These are phyloP conservation scores for Oxyria digyna DNA, from an alignment of 148 eudicot species.

Conservation along the genomic window DNA sequence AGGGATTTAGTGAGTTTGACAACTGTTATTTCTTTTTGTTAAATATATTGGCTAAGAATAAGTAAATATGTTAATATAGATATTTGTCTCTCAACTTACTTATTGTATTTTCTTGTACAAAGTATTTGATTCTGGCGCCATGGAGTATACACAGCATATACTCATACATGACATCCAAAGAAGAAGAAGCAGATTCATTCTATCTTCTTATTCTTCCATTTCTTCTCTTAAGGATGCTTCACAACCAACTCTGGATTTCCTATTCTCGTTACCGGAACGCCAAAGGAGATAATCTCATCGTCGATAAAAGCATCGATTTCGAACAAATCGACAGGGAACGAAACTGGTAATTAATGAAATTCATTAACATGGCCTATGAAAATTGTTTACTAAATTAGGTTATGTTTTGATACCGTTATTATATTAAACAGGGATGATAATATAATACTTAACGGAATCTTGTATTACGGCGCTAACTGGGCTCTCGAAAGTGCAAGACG, in stretches of 20 bases:
- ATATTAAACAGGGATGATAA: background rate
- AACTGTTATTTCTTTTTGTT: too few relatives aligned
- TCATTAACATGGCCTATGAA: too few relatives aligned
- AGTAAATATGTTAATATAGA: too few relatives aligned
- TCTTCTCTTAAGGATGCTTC: slow-evolving; percentile 27
- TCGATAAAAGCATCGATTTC: slow-evolving; percentile 37
- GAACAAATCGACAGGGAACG: slow-evolving; percentile 17
- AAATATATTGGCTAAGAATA: too few relatives aligned
- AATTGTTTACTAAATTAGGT: too few relatives aligned
- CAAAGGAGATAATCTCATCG: slow-evolving; percentile 18
- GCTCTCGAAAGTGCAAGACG: background rate
- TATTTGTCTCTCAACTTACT: too few relatives aligned
- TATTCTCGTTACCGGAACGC: slow-evolving; percentile 26
- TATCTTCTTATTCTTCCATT: slow-evolving; percentile 22
- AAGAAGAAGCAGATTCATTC: background rate
- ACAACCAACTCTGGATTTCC: slow-evolving; percentile 41
- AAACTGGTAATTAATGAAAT: slow-evolving; percentile 3
- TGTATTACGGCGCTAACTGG: background rate
- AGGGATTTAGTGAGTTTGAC: too few relatives aligned
- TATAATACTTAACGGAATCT: slow-evolving; percentile 4
- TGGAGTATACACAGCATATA: slow-evolving; percentile 25
- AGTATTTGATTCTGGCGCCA: slow-evolving; percentile 24
- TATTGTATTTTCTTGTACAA: background rate
- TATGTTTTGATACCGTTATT: background rate
- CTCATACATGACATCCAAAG: background rate